Evolutionary conservation across 139 green algal species (phyloP).

Genomic region (Eudorina sp.): DNA sequence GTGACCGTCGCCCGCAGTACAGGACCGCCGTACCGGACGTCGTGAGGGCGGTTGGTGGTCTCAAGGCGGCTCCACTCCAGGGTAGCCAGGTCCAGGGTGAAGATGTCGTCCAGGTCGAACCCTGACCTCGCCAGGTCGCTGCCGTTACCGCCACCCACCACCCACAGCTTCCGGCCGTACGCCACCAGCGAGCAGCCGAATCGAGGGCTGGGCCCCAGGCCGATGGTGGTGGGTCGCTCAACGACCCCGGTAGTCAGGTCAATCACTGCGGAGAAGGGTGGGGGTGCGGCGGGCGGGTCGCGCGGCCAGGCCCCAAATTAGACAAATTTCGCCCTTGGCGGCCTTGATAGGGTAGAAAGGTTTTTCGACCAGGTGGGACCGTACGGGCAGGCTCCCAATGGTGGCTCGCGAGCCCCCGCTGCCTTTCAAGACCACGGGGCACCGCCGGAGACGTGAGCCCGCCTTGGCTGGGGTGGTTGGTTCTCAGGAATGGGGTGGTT

Average conservation of each 20-base stretch:
- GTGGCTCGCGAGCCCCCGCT: too few relatives aligned
- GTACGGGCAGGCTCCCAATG: too few relatives aligned
- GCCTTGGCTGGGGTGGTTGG: too few relatives aligned
- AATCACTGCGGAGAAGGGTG: constrained; percentile 21
- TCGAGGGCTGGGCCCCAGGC: constrained; percentile 14
- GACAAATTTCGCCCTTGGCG: too few relatives aligned
- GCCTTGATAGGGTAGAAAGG: too few relatives aligned
- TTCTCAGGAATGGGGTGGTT: too few relatives aligned
- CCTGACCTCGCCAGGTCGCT: constrained; percentile 48
- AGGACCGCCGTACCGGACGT: background rate
- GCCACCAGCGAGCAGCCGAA: constrained; percentile 50
- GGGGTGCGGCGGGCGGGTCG: too few relatives aligned
- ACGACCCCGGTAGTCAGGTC: constrained; percentile 21
- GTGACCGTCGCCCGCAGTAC: background rate
- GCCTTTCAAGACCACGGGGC: too few relatives aligned
- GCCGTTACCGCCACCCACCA: constrained; percentile 54
- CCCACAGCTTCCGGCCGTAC: constrained; percentile 42
- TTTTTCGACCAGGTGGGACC: too few relatives aligned
- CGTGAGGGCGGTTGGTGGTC: constrained; percentile 34
- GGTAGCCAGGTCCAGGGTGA: constrained; percentile 35
- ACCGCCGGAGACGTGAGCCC: too few relatives aligned
- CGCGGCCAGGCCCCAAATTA: too few relatives aligned
- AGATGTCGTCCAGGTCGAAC: constrained; percentile 37
- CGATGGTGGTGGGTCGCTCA: constrained; percentile 11
- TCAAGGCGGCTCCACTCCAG: constrained; percentile 16